Conservation (phyloP, 352 stramenopile species). For the Globisporangium camurandrum region DNA sequence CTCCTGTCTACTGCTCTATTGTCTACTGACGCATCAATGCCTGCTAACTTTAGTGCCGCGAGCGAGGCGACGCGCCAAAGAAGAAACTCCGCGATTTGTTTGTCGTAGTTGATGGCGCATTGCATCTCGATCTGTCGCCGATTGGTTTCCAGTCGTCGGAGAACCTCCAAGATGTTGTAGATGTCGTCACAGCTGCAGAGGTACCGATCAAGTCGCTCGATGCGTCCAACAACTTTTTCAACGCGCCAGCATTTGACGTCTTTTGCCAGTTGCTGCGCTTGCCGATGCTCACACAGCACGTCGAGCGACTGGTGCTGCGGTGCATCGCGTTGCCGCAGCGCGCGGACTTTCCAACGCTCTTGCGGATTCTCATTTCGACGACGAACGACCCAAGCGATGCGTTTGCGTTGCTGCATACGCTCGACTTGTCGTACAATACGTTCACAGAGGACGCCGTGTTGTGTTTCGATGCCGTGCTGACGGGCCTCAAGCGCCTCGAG, state of each 20-base stretch:
- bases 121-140: conserved; percentile 38
- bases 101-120: conserved; percentile 21
- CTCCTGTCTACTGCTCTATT: background rate
- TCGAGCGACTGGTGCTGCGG: conserved; percentile 33
- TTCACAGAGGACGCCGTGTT: conserved; percentile 30
- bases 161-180: conserved; percentile 41
- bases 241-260: conserved; percentile 34
- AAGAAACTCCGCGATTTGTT: conserved; percentile 33
- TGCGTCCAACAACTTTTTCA: conserved; percentile 61
- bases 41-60: conserved; percentile 35
- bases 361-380: conserved; percentile 34
- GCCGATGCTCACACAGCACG: conserved; percentile 20
- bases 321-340: conserved; percentile 40
- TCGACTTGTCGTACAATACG: conserved; percentile 71
- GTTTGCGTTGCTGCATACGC: conserved; percentile 25
- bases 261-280: conserved; percentile 38
- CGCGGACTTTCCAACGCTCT: conserved; percentile 31
- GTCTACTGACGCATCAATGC: too few relatives aligned
- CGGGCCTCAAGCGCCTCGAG: conserved; percentile 26
- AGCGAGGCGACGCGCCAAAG: conserved; percentile 28
- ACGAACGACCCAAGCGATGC: conserved; percentile 9
- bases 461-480: conserved; percentile 29
- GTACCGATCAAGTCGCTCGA: conserved; percentile 37
- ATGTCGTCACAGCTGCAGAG: conserved; percentile 28
- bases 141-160: conserved; percentile 45